phyloP scores from a whole-genome alignment of 306 rosid species.

The Oemleria cerasiformis region DNA sequence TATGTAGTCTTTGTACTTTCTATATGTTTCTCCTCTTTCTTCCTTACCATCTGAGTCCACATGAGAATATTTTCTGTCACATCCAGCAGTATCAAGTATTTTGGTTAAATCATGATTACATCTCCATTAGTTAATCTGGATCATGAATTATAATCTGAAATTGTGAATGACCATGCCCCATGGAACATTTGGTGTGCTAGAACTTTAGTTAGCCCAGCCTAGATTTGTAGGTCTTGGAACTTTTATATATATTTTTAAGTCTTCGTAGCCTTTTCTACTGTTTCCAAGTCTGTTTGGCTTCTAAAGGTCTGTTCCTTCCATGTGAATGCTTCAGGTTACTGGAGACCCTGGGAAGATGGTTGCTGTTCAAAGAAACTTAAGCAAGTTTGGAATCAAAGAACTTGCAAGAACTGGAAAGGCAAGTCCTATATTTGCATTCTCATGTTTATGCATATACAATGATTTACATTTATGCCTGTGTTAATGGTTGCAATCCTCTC shows the following conservation, averaged over 20 bases:
- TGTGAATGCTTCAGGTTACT: slow-evolving; percentile 43
- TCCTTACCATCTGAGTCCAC: neutral
- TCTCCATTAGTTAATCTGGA: neutral
- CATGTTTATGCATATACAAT: neutral
- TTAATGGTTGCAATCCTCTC: neutral
- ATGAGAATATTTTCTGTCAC: neutral
- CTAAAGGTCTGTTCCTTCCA: neutral
- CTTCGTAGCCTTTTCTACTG: neutral
- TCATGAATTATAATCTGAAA: neutral
- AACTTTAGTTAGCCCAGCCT: neutral
- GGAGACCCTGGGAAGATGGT: slow-evolving; percentile 65
- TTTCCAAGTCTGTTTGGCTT: neutral
- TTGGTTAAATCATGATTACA: neutral
- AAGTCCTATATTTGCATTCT: neutral
- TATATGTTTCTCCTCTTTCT: neutral
- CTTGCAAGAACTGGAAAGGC: slow-evolving; percentile 65
- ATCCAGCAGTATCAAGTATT: too few relatives aligned
- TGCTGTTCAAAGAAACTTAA: slow-evolving; percentile 51
- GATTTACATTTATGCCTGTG: neutral
- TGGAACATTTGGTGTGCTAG: neutral
- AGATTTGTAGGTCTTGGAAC: neutral
- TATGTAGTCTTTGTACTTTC: neutral
- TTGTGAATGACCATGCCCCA: neutral
- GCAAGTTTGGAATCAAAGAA: slow-evolving; percentile 53
- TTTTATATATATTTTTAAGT: neutral